A percentile compares a stretch with the other conserved stretches of the same genome.
phyloP scores from a whole-genome alignment of 805 yeast genomes.

The Pichia insulana region DNA sequence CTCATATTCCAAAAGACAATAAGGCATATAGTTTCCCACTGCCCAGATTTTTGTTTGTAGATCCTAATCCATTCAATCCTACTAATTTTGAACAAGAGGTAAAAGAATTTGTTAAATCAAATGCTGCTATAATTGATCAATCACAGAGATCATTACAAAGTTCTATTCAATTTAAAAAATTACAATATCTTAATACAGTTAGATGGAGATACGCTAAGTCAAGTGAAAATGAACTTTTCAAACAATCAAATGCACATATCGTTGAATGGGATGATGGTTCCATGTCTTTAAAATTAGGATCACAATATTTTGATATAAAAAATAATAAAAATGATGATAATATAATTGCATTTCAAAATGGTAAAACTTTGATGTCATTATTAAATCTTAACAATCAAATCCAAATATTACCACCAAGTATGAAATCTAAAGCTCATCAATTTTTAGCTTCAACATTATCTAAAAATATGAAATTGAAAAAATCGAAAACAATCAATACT shows the following conservation, averaged over 20 bases:
- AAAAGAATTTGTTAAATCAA: constrained; percentile 31
- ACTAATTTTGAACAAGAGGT: constrained; percentile 40
- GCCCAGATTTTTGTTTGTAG: constrained; percentile 77
- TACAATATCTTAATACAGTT: constrained; percentile 50
- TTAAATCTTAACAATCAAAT: constrained; percentile 55
- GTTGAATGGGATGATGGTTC: constrained; percentile 94
- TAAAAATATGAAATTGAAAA: constrained; percentile 35
- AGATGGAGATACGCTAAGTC: constrained; percentile 90
- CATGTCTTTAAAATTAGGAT: constrained; percentile 75
- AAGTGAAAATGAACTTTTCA: constrained; percentile 60
- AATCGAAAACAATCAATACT: constrained; percentile 40
- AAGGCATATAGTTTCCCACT: constrained; percentile 43
- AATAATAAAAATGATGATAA: constrained; percentile 59
- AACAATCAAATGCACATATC: constrained; percentile 83
- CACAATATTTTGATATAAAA: constrained; percentile 75
- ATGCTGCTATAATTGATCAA: constrained; percentile 32
- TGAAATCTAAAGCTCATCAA: constrained; percentile 75
- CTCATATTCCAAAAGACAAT: constrained; percentile 29
- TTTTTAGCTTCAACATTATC: constrained; percentile 66
- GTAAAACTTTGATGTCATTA: constrained; percentile 60
- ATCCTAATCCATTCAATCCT: constrained; percentile 83
- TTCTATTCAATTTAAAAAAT: constrained; percentile 25
- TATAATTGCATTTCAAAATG: constrained; percentile 62
- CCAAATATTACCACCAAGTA: constrained; percentile 83
- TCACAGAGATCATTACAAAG: constrained; percentile 36